These are phyloP conservation scores for Amphichorda felina DNA, from an alignment of 2,329 filamentous ascomycete genomes.

Conservation along the genomic window DNA sequence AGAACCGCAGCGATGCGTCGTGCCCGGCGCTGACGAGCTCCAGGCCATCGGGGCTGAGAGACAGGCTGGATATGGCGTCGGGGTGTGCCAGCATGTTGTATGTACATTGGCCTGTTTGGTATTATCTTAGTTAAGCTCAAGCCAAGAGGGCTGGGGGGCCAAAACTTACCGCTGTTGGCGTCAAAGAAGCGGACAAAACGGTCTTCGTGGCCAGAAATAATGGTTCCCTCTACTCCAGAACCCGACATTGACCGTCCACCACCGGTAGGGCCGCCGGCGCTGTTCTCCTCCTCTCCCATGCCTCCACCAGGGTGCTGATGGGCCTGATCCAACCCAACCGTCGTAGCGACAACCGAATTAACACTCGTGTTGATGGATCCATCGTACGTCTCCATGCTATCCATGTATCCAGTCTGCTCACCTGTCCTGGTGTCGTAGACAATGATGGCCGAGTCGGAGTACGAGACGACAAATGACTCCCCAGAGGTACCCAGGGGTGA, in stretches of 20 bases:
- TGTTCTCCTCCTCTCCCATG: constrained; percentile 61
- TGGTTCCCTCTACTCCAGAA: constrained; percentile 78
- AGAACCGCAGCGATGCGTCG: constrained; percentile 91
- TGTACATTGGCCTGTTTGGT: constrained; percentile 79
- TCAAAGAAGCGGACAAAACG: constrained; percentile 95
- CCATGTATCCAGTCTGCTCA: constrained; percentile 87
- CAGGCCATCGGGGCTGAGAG: constrained; percentile 81
- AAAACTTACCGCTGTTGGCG: constrained; percentile 84
- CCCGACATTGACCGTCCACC: constrained; percentile 53
- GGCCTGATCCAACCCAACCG: constrained; percentile 63
- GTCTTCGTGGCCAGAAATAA: constrained; percentile 96
- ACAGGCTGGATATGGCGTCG: constrained; percentile 81
- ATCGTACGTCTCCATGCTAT: constrained; percentile 87
- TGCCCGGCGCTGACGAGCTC: constrained; percentile 95
- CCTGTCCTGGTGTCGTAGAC: constrained; percentile 88
- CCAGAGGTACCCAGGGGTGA: constrained; percentile 74
- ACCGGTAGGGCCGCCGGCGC: constrained; percentile 69
- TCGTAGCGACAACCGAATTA: constrained; percentile 84
- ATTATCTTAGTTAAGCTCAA: constrained; percentile 2
- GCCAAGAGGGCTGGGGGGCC: neutral
- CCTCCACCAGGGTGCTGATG: constrained; percentile 38
- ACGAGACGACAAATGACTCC: constrained; percentile 86
- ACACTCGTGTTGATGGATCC: constrained; percentile 69
- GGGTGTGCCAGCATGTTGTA: constrained; percentile 98
- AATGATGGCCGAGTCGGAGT: constrained; percentile 78